Percentiles rank a stretch among this genome's conserved stretches.
These are phyloP conservation scores for Lachancea quebecensis DNA, from an alignment of 805 yeast species.

Conservation along the genomic window DNA sequence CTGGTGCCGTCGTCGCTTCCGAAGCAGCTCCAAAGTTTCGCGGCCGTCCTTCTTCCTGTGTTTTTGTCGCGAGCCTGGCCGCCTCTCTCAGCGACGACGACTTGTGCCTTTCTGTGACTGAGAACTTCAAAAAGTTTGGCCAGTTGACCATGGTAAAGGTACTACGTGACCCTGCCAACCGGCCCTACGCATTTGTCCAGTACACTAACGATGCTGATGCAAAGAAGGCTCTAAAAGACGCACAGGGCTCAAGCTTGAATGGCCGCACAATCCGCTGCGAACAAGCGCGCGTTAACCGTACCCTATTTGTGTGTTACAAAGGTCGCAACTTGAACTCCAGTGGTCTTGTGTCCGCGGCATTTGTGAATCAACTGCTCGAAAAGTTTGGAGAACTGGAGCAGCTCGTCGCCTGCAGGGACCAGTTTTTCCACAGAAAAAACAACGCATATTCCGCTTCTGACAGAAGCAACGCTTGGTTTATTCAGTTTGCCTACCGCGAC, in stretches of 20 bases:
- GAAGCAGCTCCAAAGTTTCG: conserved; percentile 22
- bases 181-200: conserved; percentile 93
- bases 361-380: conserved; percentile 36
- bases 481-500: conserved; percentile 72
- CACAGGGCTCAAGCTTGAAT: conserved; percentile 61
- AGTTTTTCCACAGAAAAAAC: conserved; percentile 11
- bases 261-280: conserved; percentile 82
- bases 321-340: conserved; percentile 1
- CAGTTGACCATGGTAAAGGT: conserved; percentile 68
- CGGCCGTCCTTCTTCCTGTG: conserved; percentile 78
- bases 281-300: conserved; percentile 85
- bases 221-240: conserved; percentile 53
- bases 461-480: conserved; percentile 52
- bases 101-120: conserved; percentile 58
- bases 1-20: neutral
- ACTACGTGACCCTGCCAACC: conserved; percentile 66
- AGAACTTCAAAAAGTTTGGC: conserved; percentile 69
- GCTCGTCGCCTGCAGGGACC: conserved; percentile 39
- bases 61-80: conserved; percentile 79
- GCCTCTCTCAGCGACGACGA: conserved; percentile 62
- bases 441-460: conserved; percentile 17
- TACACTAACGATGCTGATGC: conserved; percentile 68
- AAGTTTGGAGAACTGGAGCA: conserved; percentile 75
- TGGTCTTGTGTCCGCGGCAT: conserved; percentile 17
- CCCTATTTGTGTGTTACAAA: conserved; percentile 50